These are phyloP conservation scores for Aplosporella prunicola DNA, from an alignment of 2,329 filamentous ascomycete genomes.

Conservation along the genomic window DNA sequence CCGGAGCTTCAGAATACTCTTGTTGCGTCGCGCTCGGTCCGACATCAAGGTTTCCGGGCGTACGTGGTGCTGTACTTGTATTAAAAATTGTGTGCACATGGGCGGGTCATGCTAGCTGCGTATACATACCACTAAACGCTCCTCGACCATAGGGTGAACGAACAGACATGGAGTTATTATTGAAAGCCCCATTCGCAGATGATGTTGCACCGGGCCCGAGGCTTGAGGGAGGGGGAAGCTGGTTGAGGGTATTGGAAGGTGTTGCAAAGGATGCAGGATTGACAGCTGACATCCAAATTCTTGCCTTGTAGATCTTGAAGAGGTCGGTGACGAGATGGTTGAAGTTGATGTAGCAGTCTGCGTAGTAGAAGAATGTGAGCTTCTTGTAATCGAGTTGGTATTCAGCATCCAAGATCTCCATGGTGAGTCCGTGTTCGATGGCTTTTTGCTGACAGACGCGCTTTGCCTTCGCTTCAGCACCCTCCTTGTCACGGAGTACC, in stretches of 20 bases:
- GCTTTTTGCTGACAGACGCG: conserved; percentile 95
- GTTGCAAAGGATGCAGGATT: conserved; percentile 79
- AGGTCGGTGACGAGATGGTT: conserved; percentile 94
- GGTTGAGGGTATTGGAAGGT: conserved; percentile 16
- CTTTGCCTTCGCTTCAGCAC: conserved; percentile 95
- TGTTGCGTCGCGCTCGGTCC: conserved; percentile 2
- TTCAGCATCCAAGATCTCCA: conserved; percentile 98
- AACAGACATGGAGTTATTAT: conserved; percentile 2
- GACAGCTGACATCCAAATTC: conserved; percentile 99
- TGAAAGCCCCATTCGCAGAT: conserved; percentile 10
- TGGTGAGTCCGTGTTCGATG: conserved; percentile 83
- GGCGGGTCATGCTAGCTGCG: not conserved
- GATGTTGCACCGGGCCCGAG: conserved; percentile 30
- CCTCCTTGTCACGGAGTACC: conserved; percentile 86
- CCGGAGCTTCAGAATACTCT: conserved; percentile 1
- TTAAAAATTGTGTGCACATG: not conserved
- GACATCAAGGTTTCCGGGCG: conserved; percentile 4
- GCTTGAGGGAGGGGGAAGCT: conserved; percentile 27
- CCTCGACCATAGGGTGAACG: conserved; percentile 7
- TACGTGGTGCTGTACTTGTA: conserved; percentile 4
- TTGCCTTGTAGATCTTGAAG: conserved; percentile 98
- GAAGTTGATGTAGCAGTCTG: conserved; percentile 97
- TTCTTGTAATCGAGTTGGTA: conserved; percentile 99
- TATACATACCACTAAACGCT: conserved; percentile 8
- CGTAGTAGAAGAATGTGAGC: conserved; percentile 97